Evolutionary conservation across 225 moss, liverwort and hornwort species (phyloP).

Genomic region (Pleurozium schreberi): DNA sequence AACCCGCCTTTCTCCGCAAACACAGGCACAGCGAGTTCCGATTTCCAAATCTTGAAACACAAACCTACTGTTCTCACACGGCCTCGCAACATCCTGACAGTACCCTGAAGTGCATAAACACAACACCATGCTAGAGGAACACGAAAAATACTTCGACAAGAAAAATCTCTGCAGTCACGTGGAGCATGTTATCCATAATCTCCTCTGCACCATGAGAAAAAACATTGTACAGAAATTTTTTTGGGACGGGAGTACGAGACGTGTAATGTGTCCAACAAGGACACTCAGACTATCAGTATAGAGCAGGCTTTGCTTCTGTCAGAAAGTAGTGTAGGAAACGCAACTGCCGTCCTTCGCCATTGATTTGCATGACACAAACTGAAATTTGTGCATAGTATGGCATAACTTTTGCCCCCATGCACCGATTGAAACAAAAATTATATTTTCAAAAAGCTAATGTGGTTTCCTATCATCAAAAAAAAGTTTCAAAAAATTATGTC

Average conservation of each 20-base stretch:
- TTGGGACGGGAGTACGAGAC: neutral
- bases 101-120: neutral
- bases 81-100: constrained; percentile 11
- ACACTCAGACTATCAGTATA: neutral
- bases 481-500: no score
- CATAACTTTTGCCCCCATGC: no score
- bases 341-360: neutral
- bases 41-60: neutral
- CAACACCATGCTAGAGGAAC: neutral
- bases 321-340: neutral
- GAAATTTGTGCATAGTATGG: no score
- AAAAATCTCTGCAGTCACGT: neutral
- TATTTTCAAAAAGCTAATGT: no score
- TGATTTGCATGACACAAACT: neutral
- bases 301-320: neutral
- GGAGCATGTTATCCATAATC: neutral
- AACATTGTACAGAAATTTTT: neutral
- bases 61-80: neutral
- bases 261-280: neutral
- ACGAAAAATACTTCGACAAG: neutral
- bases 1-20: neutral
- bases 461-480: no score
- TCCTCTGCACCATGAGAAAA: neutral
- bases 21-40: neutral
- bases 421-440: no score